A percentile compares a stretch with the other conserved stretches of the same genome.
These are phyloP conservation scores for Syzygium jambos DNA, from an alignment of 345 rosid species.

Conservation along the genomic window DNA sequence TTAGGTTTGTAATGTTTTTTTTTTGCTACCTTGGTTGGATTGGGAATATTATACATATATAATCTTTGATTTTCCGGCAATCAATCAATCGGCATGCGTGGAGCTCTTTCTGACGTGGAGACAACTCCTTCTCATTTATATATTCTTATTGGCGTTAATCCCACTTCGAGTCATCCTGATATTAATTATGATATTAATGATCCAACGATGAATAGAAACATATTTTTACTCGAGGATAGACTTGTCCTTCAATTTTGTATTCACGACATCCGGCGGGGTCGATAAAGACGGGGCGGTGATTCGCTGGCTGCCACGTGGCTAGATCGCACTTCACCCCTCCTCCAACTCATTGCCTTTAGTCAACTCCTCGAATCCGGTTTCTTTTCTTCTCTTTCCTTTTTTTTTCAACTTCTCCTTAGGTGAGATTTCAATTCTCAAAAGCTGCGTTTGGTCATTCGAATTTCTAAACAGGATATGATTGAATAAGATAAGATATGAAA, in stretches of 20 bases:
- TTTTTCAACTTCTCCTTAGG: not conserved
- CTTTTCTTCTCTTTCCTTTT: too few relatives aligned
- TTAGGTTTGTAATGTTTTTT: too few relatives aligned
- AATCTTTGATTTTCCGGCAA: not conserved
- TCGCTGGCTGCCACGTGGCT: not conserved
- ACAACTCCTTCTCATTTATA: not conserved
- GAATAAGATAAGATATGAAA: too few relatives aligned
- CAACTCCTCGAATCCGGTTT: not conserved
- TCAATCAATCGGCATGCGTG: not conserved
- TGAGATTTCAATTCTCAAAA: not conserved
- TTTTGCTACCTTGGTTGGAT: too few relatives aligned
- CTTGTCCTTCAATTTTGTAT: not conserved
- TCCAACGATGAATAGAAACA: not conserved
- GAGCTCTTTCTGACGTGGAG: not conserved
- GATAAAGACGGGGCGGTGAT: not conserved
- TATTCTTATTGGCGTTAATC: not conserved
- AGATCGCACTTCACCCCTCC: not conserved
- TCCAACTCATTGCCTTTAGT: not conserved
- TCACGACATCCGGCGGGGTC: not conserved
- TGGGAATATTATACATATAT: not conserved
- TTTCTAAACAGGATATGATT: too few relatives aligned
- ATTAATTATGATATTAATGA: not conserved
- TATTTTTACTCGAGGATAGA: not conserved
- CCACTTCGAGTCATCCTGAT: not conserved
- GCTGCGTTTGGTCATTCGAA: too few relatives aligned